Evolutionary conservation across 495 filamentous ascomycete genomes (phyloP), one percentile per base, ranked within the genome.

Genomic region (Glutinoglossum americanum): DNA sequence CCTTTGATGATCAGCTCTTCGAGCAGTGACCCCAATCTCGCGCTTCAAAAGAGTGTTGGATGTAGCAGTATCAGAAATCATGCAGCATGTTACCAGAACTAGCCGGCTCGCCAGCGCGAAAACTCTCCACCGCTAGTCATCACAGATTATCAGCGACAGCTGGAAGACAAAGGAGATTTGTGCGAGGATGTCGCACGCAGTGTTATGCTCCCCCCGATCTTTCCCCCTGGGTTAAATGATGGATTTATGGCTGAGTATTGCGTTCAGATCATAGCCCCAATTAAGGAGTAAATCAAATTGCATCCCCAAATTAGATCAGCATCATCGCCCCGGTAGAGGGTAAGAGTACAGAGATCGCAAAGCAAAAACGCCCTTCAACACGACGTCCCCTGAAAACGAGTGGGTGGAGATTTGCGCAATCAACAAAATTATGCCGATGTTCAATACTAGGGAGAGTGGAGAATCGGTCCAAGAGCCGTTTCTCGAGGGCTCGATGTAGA

Each of bases 341-440:
- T 2, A 30, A 53, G 26, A 32, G 3, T 21, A 9, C 47, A 25
- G 47, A 53, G 23, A 8, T 32, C 23, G 49, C 49, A 30, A 53
- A 53, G 49, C 49, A 53, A 53, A 53, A 53, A 53, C 23, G 49
- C 11, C 4, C 49, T 53, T 53, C 49, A 53, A 53, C 49, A 53
- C 49, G 49, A 53, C 28, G 49, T 28, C 11, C 49, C 47, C 44
- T 25, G n/a, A 15, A 53, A 53, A 53, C 28, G 49, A 53, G 26
- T 53, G 49, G 49, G 49, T n/a, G 49, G 23, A 21, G 25, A 27
- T 53, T 53, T 53, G 49, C 49, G 26, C 49, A 45, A 45, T 45
- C 41, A 45, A 32, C 49, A 28, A 28, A 28, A 53, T 27, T 27
- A 53, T 27, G 23, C 49, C 49, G 28, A 53, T 45, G 41, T 45